Base-by-base conservation (phyloP, 1,139 yeast species). In the Kodamaea sp. region DNA sequence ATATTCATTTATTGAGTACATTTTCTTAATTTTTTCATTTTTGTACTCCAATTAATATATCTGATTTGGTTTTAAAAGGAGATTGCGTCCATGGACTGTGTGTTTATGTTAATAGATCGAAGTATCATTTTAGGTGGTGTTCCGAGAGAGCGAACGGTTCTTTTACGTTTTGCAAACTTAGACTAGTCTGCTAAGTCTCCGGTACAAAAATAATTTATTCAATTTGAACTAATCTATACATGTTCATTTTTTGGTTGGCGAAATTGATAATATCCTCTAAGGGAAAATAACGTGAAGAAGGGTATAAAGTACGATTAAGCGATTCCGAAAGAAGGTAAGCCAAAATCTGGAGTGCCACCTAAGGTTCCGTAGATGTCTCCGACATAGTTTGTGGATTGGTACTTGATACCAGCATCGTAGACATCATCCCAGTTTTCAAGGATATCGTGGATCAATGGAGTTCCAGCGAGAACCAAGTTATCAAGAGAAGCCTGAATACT, bases 331-430 rank as follows among this genome's bases (percentile, higher is more conserved):
- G 35, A 26, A 7, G 38, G 9, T 38, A 38, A 40, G 5, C 51
- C 51, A 22, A 45, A 47, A 31, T 47, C 49, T 22, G 46, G 48
- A 21, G 38, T 47, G 8, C 59, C 59, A 24, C 56, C 80, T 53
- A 78, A 66, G 29, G 81, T 66, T 32, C 73, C 79, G 44, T 66
- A 73, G 38, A 76, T 68, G 50, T 80, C 85, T 39, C 86, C 86
- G 37, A 78, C 63, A 51, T 79, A 80, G 61, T 78, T 78, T 22
- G 59, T 60, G 13, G 83, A 64, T 32, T 60, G 55, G 39, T 65
- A 61, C 37, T 65, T 62, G 26, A 53, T 54, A 31, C 67, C 66
- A 2, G 46, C 34, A 34, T 47, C 53, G 57, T 78, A 78, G 11
- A 64, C 55, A 9, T 51, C 38, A 35, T 73, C 78, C 79, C 83